Conservation (phyloP, 1,139 yeast species). For the Meyerozyma smithsonii region DNA sequence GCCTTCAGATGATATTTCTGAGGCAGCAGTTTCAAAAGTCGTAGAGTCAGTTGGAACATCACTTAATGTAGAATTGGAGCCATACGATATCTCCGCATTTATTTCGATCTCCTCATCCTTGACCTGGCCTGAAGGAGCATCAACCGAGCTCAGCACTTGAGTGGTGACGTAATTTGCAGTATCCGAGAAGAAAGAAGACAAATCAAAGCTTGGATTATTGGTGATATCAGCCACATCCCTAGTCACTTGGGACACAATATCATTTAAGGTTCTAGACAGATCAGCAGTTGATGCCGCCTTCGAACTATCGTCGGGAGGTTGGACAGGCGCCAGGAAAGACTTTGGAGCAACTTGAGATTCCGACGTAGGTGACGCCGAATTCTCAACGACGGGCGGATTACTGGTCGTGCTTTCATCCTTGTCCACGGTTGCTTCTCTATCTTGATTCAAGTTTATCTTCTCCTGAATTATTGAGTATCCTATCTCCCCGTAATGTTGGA, state of each 20-base stretch:
- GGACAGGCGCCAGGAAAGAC: background rate
- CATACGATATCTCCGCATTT: no score
- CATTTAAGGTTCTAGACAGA: slow-evolving; percentile 4
- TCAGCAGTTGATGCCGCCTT: slow-evolving; percentile 4
- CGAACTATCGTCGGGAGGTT: slow-evolving; percentile 2
- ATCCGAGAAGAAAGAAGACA: slow-evolving; percentile 16
- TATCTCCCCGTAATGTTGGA: slow-evolving; percentile 15
- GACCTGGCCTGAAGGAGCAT: slow-evolving; percentile 1
- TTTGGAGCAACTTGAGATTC: slow-evolving; percentile 4
- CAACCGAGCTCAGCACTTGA: slow-evolving; percentile 6
- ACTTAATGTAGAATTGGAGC: background rate
- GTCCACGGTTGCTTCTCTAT: slow-evolving; percentile 29
- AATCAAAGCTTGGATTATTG: slow-evolving; percentile 13
- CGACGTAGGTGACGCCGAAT: slow-evolving; percentile 15
- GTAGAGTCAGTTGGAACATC: background rate
- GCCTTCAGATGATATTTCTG: background rate
- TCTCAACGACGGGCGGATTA: slow-evolving; percentile 14
- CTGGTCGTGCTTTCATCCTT: slow-evolving; percentile 18
- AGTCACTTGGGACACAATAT: slow-evolving; percentile 7
- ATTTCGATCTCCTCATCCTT: background rate
- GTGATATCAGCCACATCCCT: slow-evolving; percentile 16
- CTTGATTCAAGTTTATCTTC: slow-evolving; percentile 26
- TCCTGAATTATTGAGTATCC: background rate
- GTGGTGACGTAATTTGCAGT: slow-evolving; percentile 13
- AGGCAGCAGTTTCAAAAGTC: background rate